Evolutionary conservation across 805 yeast species (phyloP).

Genomic region (Candida michaelii): DNA sequence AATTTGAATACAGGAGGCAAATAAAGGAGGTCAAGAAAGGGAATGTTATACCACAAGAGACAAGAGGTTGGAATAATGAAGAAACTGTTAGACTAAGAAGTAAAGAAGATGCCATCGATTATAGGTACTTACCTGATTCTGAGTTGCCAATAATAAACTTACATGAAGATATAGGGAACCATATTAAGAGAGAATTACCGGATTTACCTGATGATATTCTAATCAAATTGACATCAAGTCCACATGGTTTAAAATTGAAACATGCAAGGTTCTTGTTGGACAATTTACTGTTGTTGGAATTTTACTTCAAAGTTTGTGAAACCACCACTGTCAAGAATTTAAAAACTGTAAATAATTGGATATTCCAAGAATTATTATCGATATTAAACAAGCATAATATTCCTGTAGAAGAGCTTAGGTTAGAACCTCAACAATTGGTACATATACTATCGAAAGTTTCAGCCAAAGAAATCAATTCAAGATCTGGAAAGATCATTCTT

Average conservation of each 20-base stretch:
- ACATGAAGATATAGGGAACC: conserved; percentile 39
- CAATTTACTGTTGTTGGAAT: conserved; percentile 47
- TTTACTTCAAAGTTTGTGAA: conserved; percentile 49
- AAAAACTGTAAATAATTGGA: conserved; percentile 68
- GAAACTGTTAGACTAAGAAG: conserved; percentile 65
- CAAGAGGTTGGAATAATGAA: conserved; percentile 90
- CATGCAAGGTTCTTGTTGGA: conserved; percentile 73
- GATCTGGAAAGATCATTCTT: conserved; percentile 67
- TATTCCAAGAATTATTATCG: conserved; percentile 79
- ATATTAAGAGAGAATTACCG: conserved; percentile 49
- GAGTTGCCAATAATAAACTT: conserved; percentile 68
- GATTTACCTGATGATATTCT: conserved; percentile 62
- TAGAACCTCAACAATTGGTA: conserved; percentile 47
- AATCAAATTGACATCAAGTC: conserved; percentile 26
- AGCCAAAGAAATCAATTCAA: conserved; percentile 50
- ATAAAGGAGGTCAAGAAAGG: conserved; percentile 39
- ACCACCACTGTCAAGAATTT: conserved; percentile 11
- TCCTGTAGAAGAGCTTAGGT: conserved; percentile 25
- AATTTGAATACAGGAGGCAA: conserved; percentile 74
- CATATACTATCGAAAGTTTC: conserved; percentile 56
- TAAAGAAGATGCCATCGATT: conserved; percentile 82
- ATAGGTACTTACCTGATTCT: conserved; percentile 92
- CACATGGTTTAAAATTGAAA: conserved; percentile 60
- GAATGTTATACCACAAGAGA: conserved; percentile 48
- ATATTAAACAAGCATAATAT: conserved; percentile 52